Evolutionary conservation across 2,329 filamentous ascomycete species (phyloP).

Genomic region (Fusarium camptoceras): DNA sequence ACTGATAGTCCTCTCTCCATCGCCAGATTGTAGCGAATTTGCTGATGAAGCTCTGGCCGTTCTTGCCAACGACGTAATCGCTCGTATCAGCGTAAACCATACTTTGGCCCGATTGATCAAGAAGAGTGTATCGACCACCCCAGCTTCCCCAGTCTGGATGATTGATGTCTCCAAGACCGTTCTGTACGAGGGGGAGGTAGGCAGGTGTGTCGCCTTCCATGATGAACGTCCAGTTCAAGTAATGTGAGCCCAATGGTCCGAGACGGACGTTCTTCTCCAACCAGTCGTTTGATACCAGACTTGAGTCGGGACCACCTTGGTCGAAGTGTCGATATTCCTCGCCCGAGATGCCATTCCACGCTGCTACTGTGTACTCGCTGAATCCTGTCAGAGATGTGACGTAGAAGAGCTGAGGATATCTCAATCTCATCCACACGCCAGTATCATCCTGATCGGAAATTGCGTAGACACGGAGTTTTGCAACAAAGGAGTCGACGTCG

Average conservation of each 20-base stretch:
- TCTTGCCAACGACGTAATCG: constrained; percentile 5
- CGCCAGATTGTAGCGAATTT: constrained; percentile 26
- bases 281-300: constrained; percentile 12
- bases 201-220: constrained; percentile 28
- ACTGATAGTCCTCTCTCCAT: constrained; percentile 23
- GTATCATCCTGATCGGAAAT: constrained; percentile 71
- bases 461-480: constrained; percentile 62
- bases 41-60: constrained; percentile 10
- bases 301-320: constrained; percentile 9
- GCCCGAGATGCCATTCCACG: constrained; percentile 64
- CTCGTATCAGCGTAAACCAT: constrained; percentile 9
- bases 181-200: background rate
- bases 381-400: constrained; percentile 66
- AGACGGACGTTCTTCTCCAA: constrained; percentile 2
- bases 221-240: constrained; percentile 8
- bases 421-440: constrained; percentile 64
- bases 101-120: background rate
- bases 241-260: constrained; percentile 15
- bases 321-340: constrained; percentile 23
- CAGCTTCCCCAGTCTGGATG: constrained; percentile 26
- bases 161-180: constrained; percentile 8
- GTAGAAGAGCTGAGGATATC: constrained; percentile 66
- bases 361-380: constrained; percentile 64
- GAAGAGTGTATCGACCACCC: constrained; percentile 19
- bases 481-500: constrained; percentile 52